phyloP scores from a whole-genome alignment of 495 filamentous ascomycete species.

The Talaromyces trachyspermus region DNA sequence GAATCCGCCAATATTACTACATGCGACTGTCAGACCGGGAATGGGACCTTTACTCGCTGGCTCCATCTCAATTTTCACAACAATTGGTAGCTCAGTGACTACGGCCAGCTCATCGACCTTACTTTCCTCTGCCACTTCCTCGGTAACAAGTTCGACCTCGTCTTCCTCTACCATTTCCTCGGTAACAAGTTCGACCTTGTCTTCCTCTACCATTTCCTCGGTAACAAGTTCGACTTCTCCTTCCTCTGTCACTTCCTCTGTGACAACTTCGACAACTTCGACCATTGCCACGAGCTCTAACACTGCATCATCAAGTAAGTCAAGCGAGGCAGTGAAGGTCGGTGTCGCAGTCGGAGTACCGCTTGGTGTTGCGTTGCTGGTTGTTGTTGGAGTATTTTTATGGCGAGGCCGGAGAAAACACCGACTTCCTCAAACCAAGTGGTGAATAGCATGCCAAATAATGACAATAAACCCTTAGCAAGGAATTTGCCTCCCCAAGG shows the following conservation, averaged over 20 bases:
- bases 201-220: background rate
- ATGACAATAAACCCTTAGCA: background rate
- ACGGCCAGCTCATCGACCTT: background rate
- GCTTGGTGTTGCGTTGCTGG: no score
- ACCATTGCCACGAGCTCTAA: background rate
- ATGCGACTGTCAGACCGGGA: background rate
- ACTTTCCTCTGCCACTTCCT: background rate
- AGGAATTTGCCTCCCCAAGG: background rate
- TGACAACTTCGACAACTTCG: background rate
- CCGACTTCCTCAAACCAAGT: background rate
- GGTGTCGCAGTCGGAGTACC: background rate
- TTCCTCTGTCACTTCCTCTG: background rate
- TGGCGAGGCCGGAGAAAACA: background rate
- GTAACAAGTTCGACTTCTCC: background rate
- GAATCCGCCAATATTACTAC: background rate
- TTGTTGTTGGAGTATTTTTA: background rate
- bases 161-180: background rate
- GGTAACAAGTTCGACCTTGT: background rate
- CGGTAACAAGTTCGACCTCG: background rate
- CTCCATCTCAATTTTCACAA: background rate
- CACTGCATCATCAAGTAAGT: background rate
- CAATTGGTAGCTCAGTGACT: background rate
- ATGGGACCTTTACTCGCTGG: background rate
- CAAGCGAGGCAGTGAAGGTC: background rate
- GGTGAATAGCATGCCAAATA: background rate